These are phyloP conservation scores for Trichosporon coremiiforme DNA, from an alignment of 1,284 basidiomycete species.

Conservation along the genomic window DNA sequence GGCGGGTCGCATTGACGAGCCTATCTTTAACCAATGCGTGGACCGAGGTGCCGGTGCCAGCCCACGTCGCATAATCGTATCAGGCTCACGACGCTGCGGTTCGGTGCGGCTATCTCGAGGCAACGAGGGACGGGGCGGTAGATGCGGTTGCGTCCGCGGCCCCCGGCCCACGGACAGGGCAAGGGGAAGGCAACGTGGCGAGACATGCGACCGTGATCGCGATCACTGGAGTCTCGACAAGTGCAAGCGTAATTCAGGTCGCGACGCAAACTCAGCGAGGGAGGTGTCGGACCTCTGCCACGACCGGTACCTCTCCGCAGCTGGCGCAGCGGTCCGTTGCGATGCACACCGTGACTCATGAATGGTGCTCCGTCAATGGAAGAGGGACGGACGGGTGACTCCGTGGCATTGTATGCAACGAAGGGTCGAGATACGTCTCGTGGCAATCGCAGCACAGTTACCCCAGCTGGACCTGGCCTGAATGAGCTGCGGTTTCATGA, in stretches of 20 bases:
- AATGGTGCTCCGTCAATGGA: not conserved
- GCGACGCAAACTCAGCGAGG: not conserved
- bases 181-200: not conserved
- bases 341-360: not conserved
- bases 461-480: constrained; percentile 5
- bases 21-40: not conserved
- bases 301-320: constrained; percentile 8
- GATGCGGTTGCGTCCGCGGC: constrained; percentile 4
- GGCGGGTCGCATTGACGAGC: not conserved
- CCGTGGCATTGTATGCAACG: not conserved
- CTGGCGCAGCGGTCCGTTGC: too few relatives aligned
- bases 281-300: not conserved
- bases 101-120: constrained; percentile 3
- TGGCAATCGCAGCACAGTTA: not conserved
- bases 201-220: not conserved
- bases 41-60: not conserved
- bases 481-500: not conserved
- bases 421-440: not conserved
- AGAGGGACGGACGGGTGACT: not conserved
- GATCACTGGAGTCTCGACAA: not conserved
- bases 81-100: not conserved
- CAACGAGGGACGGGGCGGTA: not conserved
- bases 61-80: not conserved
- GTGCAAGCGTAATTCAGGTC: not conserved
- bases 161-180: not conserved